Conservation (phyloP, 108 stramenopile species). For the Nitzschia sp. region DNA sequence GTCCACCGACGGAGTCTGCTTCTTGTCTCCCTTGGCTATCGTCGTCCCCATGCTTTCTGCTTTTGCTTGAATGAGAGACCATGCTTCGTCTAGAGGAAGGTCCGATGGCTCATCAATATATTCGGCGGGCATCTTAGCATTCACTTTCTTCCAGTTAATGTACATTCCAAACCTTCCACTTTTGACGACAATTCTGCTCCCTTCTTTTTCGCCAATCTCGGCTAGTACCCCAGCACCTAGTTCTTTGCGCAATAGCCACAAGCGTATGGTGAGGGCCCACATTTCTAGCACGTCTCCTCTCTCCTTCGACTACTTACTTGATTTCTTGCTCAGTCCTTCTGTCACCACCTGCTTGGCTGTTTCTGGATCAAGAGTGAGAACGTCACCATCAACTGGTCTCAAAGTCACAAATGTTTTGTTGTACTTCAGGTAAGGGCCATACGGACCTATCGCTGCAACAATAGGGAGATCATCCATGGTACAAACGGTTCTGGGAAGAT, state of each 20-base stretch:
- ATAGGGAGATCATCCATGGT: constrained; percentile 43
- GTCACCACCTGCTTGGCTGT: constrained; percentile 38
- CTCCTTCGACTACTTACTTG: constrained; percentile 17
- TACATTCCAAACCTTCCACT: constrained; percentile 51
- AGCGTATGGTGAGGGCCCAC: not conserved
- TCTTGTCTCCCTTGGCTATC: constrained; percentile 29
- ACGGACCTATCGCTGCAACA: constrained; percentile 51
- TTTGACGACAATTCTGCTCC: constrained; percentile 36
- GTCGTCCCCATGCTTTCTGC: constrained; percentile 17
- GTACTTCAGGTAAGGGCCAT: constrained; percentile 67
- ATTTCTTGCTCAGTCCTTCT: constrained; percentile 46
- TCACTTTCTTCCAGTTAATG: constrained; percentile 61
- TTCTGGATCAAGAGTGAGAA: constrained; percentile 42
- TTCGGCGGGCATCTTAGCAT: constrained; percentile 57
- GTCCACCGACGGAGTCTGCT: constrained; percentile 25
- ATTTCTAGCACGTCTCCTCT: not conserved
- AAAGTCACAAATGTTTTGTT: constrained; percentile 48
- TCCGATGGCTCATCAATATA: constrained; percentile 44
- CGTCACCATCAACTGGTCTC: constrained; percentile 47
- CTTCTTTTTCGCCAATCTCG: constrained; percentile 54
- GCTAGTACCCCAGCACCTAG: constrained; percentile 36
- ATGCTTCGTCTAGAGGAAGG: constrained; percentile 46
- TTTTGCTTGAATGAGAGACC: constrained; percentile 47
- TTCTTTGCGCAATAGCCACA: too few relatives aligned
- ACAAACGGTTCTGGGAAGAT: constrained; percentile 46